Evolutionary conservation across 2,329 filamentous ascomycete species (phyloP).

Genomic region (Diaporthe sp.): DNA sequence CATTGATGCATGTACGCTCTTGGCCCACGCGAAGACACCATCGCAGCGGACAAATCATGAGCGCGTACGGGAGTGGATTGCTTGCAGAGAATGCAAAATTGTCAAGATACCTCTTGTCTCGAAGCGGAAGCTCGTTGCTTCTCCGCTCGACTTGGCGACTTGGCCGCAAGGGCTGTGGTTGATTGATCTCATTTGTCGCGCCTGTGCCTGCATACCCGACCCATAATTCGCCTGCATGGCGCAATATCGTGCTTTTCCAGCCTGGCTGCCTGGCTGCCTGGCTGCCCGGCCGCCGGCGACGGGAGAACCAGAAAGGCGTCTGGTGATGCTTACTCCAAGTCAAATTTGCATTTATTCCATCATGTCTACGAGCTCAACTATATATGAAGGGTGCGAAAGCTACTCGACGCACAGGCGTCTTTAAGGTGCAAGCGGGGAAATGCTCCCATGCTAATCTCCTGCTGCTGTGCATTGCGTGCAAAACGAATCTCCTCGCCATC

Average conservation of each 20-base stretch:
- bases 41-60: constrained; percentile 19
- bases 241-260: neutral
- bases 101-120: constrained; percentile 20
- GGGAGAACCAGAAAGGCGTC: too few species aligned
- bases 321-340: neutral
- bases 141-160: constrained; percentile 29
- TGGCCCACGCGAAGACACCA: constrained; percentile 20
- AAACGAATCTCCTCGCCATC: too few species aligned
- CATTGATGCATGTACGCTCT: constrained; percentile 9
- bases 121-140: constrained; percentile 25
- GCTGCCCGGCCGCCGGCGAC: neutral
- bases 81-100: neutral
- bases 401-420: neutral
- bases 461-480: too few species aligned
- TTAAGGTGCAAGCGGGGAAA: neutral
- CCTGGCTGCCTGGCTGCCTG: too few species aligned
- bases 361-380: too few species aligned
- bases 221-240: constrained; percentile 13
- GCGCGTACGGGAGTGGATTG: neutral
- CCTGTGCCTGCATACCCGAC: constrained; percentile 21
- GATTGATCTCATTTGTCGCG: constrained; percentile 17
- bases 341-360: too few species aligned
- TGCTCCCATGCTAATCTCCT: neutral
- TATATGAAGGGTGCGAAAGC: neutral
- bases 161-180: neutral